Evolutionary conservation across 768 basidiomycete genomes (phyloP), one percentile per base, ranked within the genome.

Genomic region (Termitomyces sp.): DNA sequence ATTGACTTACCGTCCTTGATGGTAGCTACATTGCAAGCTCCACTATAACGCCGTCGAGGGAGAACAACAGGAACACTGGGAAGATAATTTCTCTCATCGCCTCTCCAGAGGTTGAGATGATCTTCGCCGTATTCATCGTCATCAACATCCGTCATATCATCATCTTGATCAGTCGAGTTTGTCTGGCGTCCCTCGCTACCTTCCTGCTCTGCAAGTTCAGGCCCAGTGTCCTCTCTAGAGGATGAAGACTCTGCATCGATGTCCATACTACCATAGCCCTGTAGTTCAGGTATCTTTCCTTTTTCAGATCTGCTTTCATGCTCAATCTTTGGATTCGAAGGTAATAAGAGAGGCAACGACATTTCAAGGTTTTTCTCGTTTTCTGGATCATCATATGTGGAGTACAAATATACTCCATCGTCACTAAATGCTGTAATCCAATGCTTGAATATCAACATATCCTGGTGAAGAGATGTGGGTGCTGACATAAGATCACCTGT

Each of bases 1-100:
- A 48, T 9, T 41, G 20, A 68, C 86, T 66, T 62, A 88, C 93
- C 91, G 69, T 95, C 93, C 71, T 96, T 96, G 44, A 93, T 81
- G 0, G 94, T 96, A 61, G 85, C 85, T 1, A 90, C 76, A 67
- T 95, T 96, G 57, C 87, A 83, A 34, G 86, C 83, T 15, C 93
- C 93, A 41, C 70, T 68, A 70, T 80, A 95, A 16, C 81, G 79
- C 60, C 69, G 71, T 42, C 86, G 82, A 30, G 93, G 92, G 61
- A 81, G 72, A 50, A 94, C 72, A 41, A 85, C 70, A 13, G 87
- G 80, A 4, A 82, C 79, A 52, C 71, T 69, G 44, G 68, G 68
- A 46, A 75, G 65, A 22, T 63, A 63, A 18, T 61, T 61, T 13
- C 61, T 61, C 22, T 68, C 69, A 45, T 68, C 67, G 30, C 63